Conservation (phyloP, 352 stramenopile species). For the Globisporangium emineosum region DNA sequence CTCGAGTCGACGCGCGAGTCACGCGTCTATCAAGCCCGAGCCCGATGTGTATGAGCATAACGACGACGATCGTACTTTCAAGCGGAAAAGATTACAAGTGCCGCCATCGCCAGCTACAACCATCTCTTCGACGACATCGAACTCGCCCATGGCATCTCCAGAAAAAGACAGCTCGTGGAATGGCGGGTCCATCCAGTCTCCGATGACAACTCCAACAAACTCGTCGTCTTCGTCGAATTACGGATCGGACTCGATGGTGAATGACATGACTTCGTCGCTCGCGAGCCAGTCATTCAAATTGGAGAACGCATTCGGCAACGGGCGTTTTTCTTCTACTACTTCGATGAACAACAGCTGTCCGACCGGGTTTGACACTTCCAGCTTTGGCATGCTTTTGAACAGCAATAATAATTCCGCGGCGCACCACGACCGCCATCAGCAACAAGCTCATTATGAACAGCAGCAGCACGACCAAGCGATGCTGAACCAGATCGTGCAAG, state of each 20-base stretch:
- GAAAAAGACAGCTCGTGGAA: constrained; percentile 30
- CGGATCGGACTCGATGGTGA: constrained; percentile 18
- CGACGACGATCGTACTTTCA: constrained; percentile 40
- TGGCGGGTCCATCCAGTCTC: background rate
- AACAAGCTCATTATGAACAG: constrained; percentile 27
- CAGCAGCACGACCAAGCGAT: constrained; percentile 17
- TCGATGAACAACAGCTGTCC: constrained; percentile 12
- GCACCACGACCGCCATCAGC: background rate
- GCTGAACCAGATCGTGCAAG: constrained; percentile 17
- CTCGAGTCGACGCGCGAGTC: constrained; percentile 68
- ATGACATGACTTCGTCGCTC: constrained; percentile 9
- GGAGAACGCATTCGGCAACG: constrained; percentile 29
- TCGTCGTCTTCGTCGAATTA: constrained; percentile 16
- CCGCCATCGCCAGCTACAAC: constrained; percentile 34
- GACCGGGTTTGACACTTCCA: constrained; percentile 37
- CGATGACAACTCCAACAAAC: background rate
- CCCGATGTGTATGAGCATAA: constrained; percentile 53
- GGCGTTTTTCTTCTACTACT: background rate
- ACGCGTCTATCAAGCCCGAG: constrained; percentile 52
- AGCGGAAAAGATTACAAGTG: constrained; percentile 52
- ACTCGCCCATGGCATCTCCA: constrained; percentile 38
- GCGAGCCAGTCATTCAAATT: constrained; percentile 29
- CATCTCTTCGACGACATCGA: constrained; percentile 21
- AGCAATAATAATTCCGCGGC: background rate
- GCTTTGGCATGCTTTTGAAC: constrained; percentile 36